Base-by-base conservation (phyloP, 345 rosid genomes). In the Gynandropsis gynandra region DNA sequence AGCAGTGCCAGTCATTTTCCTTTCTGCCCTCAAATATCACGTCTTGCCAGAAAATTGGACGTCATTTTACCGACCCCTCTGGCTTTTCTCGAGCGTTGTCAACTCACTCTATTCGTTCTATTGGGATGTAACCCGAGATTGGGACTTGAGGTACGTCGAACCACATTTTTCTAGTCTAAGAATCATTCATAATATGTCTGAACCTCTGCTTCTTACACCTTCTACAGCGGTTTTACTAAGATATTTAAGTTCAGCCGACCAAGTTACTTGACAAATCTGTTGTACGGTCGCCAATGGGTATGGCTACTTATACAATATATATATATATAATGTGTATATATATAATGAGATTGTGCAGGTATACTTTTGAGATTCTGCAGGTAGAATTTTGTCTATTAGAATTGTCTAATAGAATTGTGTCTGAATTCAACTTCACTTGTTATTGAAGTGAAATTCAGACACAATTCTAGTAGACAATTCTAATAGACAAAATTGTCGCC, bases 41-140 rank as follows among this genome's bases (percentile, higher is more conserved):
- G 90, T 85, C 54, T 48, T 72, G 62, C 75, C 81, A 4, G 89
- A 83, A 57, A 76, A 72, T 48, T 92, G 98, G 97, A 81, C 76
- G 27, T 74, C 75, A 45, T 70, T 75, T 57, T 92, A 85, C 58
- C 76, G 90, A 48, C 95, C 93, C 12, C 83, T 87, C 17, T 92
- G 98, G 97, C 97, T 92, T 61, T 64, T 88, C 71, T 85, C 98
- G 10, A 61, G 95, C 42, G 80, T 88, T 47, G 44, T 92, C 62
- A 92, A 92, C 74, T 92, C 98, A 16, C 73, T 83, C 11, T 92
- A 87, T 66, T 92, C 99, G 8, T 92, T 87, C 74, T 88, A 88
- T 68, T 92, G 99, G 99, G 95, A 92, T 39, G 81, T 92, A 50
- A 87, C 88, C 54, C 79, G 98, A 49, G 98, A 92, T 76, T 92